phyloP scores from a whole-genome alignment of 2,329 filamentous ascomycete species.

The Torrubiella hemipterigena region DNA sequence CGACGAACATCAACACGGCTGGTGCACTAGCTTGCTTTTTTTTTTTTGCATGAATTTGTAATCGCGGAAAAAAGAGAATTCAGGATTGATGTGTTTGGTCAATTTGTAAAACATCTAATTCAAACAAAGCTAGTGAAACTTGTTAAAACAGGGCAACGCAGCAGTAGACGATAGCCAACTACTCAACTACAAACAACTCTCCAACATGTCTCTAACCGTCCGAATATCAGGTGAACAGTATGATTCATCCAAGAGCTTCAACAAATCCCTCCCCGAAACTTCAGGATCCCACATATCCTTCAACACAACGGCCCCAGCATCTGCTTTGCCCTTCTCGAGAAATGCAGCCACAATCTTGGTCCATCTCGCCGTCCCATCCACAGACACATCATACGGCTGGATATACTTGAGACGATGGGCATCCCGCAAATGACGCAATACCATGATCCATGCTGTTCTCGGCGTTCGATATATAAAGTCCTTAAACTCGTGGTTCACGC shows the following conservation, averaged over 20 bases:
- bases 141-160: no score
- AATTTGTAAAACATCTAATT: no score
- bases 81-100: no score
- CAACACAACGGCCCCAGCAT: constrained; percentile 13
- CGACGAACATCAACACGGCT: no score
- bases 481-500: constrained; percentile 9
- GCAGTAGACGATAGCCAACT: no score
- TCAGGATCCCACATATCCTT: constrained; percentile 18
- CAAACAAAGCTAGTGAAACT: no score
- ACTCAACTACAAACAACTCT: constrained; percentile 1
- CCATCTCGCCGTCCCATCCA: constrained; percentile 17
- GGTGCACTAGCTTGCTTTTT: no score
- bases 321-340: constrained; percentile 13
- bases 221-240: constrained; percentile 14
- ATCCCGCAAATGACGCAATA: constrained; percentile 18
- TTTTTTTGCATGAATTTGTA: no score
- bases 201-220: constrained; percentile 7
- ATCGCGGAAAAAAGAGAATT: no score
- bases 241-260: constrained; percentile 14
- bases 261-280: constrained; percentile 14
- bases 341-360: constrained; percentile 14
- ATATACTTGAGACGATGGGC: constrained; percentile 18
- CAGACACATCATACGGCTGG: constrained; percentile 15
- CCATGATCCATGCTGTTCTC: constrained; percentile 16
- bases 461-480: constrained; percentile 12